These are phyloP conservation scores for Pseudogymnoascus sp. DNA, from an alignment of 2,329 filamentous ascomycete genomes.

Conservation along the genomic window DNA sequence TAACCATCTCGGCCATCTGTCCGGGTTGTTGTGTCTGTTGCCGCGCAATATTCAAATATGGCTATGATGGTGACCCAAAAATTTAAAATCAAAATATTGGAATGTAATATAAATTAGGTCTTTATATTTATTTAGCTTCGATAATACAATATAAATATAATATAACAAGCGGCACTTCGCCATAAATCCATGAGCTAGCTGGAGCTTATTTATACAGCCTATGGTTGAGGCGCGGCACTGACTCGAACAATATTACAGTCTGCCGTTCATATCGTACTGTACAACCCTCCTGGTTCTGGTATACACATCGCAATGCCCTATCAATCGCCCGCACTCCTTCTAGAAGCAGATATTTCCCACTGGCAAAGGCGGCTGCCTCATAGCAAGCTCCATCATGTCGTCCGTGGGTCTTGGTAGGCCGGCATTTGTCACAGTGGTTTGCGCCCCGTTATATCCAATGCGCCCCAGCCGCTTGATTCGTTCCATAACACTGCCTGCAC, in stretches of 20 bases:
- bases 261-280: neutral
- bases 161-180: neutral
- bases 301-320: neutral
- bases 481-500: neutral
- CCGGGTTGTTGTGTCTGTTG: neutral
- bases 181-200: neutral
- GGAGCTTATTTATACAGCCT: neutral
- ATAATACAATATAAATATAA: neutral
- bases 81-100: neutral
- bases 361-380: neutral
- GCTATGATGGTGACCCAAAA: neutral
- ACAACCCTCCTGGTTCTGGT: neutral
- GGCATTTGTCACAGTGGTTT: neutral
- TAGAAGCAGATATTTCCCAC: neutral
- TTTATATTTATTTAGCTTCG: neutral
- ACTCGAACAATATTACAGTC: neutral
- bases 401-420: neutral
- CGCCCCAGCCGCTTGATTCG: neutral
- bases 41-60: neutral
- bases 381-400: neutral
- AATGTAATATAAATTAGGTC: neutral
- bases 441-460: neutral
- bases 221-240: neutral
- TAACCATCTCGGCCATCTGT: conserved; percentile 5
- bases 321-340: neutral